phyloP scores from a whole-genome alignment of 164 flowering plant genomes.

The Berberis thunbergii region DNA sequence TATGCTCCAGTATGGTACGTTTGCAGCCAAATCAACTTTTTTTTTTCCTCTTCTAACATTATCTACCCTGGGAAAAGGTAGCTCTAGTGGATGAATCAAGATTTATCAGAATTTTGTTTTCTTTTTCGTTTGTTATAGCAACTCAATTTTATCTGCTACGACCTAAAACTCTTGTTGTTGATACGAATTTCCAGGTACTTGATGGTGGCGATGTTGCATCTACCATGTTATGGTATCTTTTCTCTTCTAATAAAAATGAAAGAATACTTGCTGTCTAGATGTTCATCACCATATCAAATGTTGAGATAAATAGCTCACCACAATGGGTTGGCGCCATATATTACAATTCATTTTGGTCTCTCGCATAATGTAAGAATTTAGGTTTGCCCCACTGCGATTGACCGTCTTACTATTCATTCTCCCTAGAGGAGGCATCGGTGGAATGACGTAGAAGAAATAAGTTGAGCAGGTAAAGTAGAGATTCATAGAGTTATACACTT shows the following conservation, averaged over 20 bases:
- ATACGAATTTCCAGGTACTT: conserved; percentile 53
- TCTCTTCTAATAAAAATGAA: conserved; percentile 50
- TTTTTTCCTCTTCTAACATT: background rate
- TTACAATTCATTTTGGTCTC: background rate
- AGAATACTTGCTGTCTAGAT: conserved; percentile 35
- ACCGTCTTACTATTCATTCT: background rate
- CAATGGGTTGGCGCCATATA: background rate
- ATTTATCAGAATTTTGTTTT: background rate
- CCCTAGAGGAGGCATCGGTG: background rate
- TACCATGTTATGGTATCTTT: conserved; percentile 75
- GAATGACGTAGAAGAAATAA: background rate
- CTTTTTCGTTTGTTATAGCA: background rate
- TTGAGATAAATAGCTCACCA: background rate
- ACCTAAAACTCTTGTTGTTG: background rate
- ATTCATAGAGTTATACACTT: no score
- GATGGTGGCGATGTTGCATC: conserved; percentile 60
- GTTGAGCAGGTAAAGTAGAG: background rate
- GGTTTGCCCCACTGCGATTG: background rate
- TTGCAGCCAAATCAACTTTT: background rate
- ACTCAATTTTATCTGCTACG: background rate
- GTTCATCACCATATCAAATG: conserved; percentile 54
- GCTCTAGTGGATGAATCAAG: background rate
- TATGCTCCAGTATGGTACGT: conserved; percentile 53
- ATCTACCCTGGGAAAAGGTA: background rate
- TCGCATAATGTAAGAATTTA: background rate